phyloP scores from a whole-genome alignment of 2,329 filamentous ascomycete genomes.

The Xylaria sp. region DNA sequence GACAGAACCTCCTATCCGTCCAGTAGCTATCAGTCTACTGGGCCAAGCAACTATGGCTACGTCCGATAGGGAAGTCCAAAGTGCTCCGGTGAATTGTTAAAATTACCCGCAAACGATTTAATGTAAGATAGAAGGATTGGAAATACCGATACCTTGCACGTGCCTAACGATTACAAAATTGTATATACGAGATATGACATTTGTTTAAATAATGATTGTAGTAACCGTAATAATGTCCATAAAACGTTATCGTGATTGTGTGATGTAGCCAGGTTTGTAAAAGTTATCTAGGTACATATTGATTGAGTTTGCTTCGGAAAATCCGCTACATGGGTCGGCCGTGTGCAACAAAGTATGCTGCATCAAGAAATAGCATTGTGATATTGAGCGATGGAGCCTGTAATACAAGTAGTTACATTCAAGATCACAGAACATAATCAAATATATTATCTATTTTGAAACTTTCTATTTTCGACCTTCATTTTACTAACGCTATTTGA shows the following conservation, averaged over 20 bases:
- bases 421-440: background rate
- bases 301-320: background rate
- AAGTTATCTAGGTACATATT: background rate
- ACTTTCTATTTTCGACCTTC: background rate
- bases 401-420: background rate
- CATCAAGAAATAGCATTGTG: background rate
- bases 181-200: slow-evolving; percentile 5
- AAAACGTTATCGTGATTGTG: background rate
- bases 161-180: too few relatives aligned
- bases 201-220: slow-evolving; percentile 15
- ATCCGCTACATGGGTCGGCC: background rate
- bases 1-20: slow-evolving; percentile 35
- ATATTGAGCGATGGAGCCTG: background rate
- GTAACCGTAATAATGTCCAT: background rate
- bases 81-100: background rate
- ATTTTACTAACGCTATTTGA: background rate
- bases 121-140: background rate
- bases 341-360: background rate
- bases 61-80: background rate
- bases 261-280: background rate
- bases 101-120: background rate
- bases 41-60: slow-evolving; percentile 39
- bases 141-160: background rate
- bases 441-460: background rate
- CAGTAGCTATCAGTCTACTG: slow-evolving; percentile 30